Percentiles rank a stretch among this genome's conserved stretches.
Evolutionary conservation across 441 rosid species (phyloP).

Genomic region (Manihot esculenta): DNA sequence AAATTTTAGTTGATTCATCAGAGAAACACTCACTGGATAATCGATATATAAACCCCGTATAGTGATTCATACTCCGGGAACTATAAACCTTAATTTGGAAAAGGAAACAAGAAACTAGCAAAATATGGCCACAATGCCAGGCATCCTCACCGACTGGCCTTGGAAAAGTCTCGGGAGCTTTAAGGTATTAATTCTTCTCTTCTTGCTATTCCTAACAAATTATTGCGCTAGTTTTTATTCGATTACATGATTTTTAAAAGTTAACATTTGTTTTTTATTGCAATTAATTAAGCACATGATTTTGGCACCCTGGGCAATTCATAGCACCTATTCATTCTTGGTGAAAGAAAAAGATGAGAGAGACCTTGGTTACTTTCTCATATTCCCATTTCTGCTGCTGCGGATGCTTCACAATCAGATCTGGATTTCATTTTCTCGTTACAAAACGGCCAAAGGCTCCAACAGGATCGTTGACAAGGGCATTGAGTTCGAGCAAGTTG

Average conservation of each 20-base stretch:
- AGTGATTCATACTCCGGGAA: too few relatives aligned
- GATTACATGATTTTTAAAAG: too few relatives aligned
- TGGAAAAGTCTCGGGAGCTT: conserved; percentile 1
- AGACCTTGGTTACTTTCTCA: background rate
- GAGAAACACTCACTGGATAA: too few relatives aligned
- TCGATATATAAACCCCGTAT: too few relatives aligned
- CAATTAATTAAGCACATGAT: background rate
- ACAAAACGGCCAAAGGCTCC: conserved; percentile 45
- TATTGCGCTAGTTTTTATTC: too few relatives aligned
- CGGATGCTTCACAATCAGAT: background rate
- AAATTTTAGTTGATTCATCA: too few relatives aligned
- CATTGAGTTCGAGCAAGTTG: conserved; percentile 58
- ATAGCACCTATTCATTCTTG: background rate
- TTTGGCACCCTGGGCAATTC: background rate
- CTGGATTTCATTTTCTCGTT: too few relatives aligned
- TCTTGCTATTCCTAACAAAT: background rate
- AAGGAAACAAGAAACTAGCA: background rate
- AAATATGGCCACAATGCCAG: conserved; percentile 4
- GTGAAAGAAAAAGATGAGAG: background rate
- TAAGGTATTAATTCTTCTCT: background rate
- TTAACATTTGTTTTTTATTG: background rate
- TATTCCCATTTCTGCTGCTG: background rate
- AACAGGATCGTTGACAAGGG: conserved; percentile 50
- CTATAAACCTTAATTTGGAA: too few relatives aligned
- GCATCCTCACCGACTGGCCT: conserved; percentile 4